A percentile compares a stretch with the other conserved stretches of the same genome.
phyloP scores from a whole-genome alignment of 257 asterid genomes.

The Eucommia ulmoides region DNA sequence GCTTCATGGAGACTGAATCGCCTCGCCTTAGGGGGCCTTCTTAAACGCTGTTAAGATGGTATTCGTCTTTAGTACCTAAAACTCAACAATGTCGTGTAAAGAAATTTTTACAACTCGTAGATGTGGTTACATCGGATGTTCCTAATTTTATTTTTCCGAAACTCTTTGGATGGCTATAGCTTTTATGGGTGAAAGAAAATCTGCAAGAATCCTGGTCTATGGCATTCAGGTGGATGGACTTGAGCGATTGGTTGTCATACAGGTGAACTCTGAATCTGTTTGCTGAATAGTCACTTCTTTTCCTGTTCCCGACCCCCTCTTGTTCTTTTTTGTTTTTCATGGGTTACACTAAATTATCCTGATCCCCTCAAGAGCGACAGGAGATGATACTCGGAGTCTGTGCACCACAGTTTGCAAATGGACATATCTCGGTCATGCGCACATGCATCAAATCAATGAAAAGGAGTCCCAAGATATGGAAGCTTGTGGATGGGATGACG shows the following conservation, averaged over 20 bases:
- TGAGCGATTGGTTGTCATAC: conserved; percentile 94
- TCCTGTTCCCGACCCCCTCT: no score
- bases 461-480: conserved; percentile 69
- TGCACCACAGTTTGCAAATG: conserved; percentile 98
- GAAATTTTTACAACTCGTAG: no score
- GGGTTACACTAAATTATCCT: conserved; percentile 2
- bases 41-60: no score
- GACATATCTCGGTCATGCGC: conserved; percentile 98
- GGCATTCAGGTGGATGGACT: conserved; percentile 95
- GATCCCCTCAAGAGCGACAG: conserved; percentile 59
- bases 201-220: conserved; percentile 85
- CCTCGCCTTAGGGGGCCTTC: no score
- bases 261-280: conserved; percentile 41
- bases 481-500: conserved; percentile 99
- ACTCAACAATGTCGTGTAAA: no score
- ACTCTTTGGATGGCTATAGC: no score
- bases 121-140: no score
- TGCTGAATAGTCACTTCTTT: no score
- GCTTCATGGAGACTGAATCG: no score
- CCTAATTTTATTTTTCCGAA: no score
- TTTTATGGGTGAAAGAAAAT: conserved; percentile 95
- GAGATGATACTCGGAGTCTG: conserved; percentile 96
- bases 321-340: not conserved
- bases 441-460: conserved; percentile 74
- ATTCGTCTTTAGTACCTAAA: no score